Percentiles rank a stretch among this genome's conserved stretches.
phyloP scores from a whole-genome alignment of 2,329 filamentous ascomycete species.

The Juglanconis oblonga region DNA sequence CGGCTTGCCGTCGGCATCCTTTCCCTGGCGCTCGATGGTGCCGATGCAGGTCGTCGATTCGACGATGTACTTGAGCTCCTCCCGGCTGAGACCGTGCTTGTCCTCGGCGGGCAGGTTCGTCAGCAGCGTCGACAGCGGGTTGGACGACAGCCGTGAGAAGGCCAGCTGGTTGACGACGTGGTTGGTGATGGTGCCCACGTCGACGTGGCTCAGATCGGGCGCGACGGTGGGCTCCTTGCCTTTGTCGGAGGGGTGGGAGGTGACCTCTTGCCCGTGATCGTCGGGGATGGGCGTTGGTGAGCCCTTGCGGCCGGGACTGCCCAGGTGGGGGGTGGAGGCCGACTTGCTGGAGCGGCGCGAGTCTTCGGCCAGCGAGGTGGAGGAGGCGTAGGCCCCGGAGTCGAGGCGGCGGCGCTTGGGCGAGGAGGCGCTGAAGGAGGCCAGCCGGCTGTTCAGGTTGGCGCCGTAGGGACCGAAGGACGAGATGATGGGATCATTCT shows the following conservation, averaged over 20 bases:
- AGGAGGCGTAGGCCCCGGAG: slow-evolving; percentile 12
- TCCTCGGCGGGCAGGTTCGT: slow-evolving; percentile 73
- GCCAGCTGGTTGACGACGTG: slow-evolving; percentile 95
- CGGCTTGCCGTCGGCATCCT: slow-evolving; percentile 90
- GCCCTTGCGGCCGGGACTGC: neutral
- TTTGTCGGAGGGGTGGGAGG: slow-evolving; percentile 21
- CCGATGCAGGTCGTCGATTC: slow-evolving; percentile 77
- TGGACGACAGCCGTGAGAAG: slow-evolving; percentile 88
- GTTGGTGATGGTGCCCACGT: slow-evolving; percentile 61
- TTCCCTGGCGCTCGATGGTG: slow-evolving; percentile 84
- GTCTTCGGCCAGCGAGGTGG: slow-evolving; percentile 23
- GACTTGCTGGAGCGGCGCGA: slow-evolving; percentile 28
- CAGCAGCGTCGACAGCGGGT: slow-evolving; percentile 85
- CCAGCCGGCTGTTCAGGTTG: slow-evolving; percentile 78
- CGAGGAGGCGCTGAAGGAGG: slow-evolving; percentile 70
- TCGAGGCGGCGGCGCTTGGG: slow-evolving; percentile 41
- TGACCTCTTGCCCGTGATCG: neutral
- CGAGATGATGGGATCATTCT: slow-evolving; percentile 90
- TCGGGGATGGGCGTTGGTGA: slow-evolving; percentile 15
- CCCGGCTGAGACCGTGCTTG: slow-evolving; percentile 56
- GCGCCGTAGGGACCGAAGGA: slow-evolving; percentile 90
- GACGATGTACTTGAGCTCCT: slow-evolving; percentile 68
- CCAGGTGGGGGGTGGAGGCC: slow-evolving; percentile 20
- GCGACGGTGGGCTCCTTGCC: slow-evolving; percentile 35
- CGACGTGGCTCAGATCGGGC: slow-evolving; percentile 29